Percentiles rank a stretch among this genome's conserved stretches.
phyloP scores from a whole-genome alignment of 768 basidiomycete genomes.

The Trametes maxima region DNA sequence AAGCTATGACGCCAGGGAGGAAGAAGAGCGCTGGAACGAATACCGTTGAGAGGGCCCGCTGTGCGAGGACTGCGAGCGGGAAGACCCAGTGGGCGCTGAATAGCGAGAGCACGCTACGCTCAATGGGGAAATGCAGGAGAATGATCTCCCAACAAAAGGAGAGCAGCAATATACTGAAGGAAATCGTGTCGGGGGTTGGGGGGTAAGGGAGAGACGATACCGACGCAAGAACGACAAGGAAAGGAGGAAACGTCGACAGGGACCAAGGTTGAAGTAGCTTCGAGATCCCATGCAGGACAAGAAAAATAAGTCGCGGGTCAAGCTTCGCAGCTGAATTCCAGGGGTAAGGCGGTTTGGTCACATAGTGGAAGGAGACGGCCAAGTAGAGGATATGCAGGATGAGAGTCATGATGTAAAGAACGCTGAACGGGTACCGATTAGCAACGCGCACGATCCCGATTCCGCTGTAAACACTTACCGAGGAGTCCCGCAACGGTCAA shows the following conservation, averaged over 20 bases:
- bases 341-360: conserved; percentile 13
- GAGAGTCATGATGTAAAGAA: conserved; percentile 48
- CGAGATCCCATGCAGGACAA: conserved; percentile 24
- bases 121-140: conserved; percentile 47
- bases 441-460: neutral
- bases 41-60: conserved; percentile 39
- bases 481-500: conserved; percentile 47
- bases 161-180: conserved; percentile 46
- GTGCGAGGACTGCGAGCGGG: conserved; percentile 49
- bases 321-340: conserved; percentile 35
- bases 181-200: conserved; percentile 42
- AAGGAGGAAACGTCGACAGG: conserved; percentile 36
- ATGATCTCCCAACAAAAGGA: conserved; percentile 45
- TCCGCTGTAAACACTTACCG: conserved; percentile 37
- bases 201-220: conserved; percentile 43
- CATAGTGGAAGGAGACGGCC: conserved; percentile 40
- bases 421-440: conserved; percentile 31
- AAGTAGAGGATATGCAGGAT: conserved; percentile 43
- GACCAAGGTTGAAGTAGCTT: conserved; percentile 39
- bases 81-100: conserved; percentile 41
- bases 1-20: conserved; percentile 48
- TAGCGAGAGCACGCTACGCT: conserved; percentile 49
- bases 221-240: conserved; percentile 46
- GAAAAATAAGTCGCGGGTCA: conserved; percentile 43
- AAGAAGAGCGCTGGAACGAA: conserved; percentile 50